Evolutionary conservation across 257 asterid species (phyloP).

Genomic region (Jasminum sambac): DNA sequence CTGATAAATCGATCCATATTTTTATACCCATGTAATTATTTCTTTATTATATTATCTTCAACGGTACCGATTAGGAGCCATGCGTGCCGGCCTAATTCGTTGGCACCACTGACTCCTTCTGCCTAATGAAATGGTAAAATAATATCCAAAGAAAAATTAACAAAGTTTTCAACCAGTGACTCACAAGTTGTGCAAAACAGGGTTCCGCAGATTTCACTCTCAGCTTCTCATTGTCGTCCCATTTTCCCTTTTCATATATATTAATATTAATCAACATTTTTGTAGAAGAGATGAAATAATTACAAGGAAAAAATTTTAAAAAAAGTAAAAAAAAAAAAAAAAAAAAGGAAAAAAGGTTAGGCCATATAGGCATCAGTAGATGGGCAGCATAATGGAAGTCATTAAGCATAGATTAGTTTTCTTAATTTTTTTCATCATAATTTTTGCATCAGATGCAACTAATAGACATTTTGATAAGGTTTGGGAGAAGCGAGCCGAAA

Average conservation of each 20-base stretch:
- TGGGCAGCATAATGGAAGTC: conserved; percentile 29
- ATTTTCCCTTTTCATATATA: conserved; percentile 3
- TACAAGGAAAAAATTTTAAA: not conserved
- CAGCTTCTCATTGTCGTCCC: conserved; percentile 21
- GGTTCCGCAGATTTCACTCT: conserved; percentile 36
- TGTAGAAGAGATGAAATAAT: not conserved
- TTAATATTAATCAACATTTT: not conserved
- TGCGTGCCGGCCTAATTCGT: too few species aligned
- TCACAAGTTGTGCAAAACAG: too few species aligned
- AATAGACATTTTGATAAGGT: conserved; percentile 12
- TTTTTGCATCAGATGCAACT: conserved; percentile 26
- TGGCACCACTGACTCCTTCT: too few species aligned
- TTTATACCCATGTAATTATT: too few species aligned
- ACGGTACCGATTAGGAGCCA: too few species aligned
- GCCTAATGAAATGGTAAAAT: too few species aligned
- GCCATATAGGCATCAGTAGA: not conserved
- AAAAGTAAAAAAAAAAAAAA: not conserved
- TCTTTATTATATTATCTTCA: too few species aligned
- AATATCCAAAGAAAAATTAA: too few species aligned
- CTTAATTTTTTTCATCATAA: conserved; percentile 18
- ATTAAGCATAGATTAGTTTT: conserved; percentile 28
- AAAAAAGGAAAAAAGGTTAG: too few species aligned
- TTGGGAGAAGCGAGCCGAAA: conserved; percentile 43
- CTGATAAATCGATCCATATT: too few species aligned
- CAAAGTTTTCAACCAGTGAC: too few species aligned